Conservation (phyloP, 2,329 filamentous ascomycete species). For the Fusarium falciforme region DNA sequence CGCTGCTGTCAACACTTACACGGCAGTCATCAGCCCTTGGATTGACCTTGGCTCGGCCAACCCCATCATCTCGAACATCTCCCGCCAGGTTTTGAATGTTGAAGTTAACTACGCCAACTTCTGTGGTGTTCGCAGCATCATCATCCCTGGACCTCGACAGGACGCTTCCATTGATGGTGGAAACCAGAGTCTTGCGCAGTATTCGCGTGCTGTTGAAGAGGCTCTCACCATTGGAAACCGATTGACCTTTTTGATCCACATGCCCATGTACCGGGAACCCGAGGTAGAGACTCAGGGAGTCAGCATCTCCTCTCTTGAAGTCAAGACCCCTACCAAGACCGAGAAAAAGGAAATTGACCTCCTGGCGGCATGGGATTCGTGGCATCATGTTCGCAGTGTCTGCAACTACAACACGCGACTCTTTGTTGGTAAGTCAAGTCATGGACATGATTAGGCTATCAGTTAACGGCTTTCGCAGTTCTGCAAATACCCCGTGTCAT, state of each 20-base stretch:
- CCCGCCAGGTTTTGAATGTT: constrained; percentile 87
- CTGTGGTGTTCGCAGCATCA: constrained; percentile 85
- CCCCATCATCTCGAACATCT: constrained; percentile 85
- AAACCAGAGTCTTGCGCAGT: constrained; percentile 73
- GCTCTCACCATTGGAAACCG: constrained; percentile 79
- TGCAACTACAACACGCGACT: constrained; percentile 88
- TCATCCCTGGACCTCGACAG: constrained; percentile 81
- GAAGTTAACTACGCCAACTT: constrained; percentile 97
- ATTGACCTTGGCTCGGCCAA: constrained; percentile 89
- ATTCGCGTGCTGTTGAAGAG: constrained; percentile 86
- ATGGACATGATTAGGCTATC: background rate
- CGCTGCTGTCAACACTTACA: constrained; percentile 76
- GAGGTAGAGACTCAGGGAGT: constrained; percentile 64
- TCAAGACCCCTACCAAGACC: constrained; percentile 46
- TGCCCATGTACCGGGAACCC: constrained; percentile 85
- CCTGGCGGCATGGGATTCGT: constrained; percentile 90
- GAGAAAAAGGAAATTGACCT: constrained; percentile 68
- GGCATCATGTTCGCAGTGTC: constrained; percentile 86
- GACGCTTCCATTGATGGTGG: constrained; percentile 66
- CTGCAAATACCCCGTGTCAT: constrained; percentile 68
- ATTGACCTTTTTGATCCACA: constrained; percentile 81
- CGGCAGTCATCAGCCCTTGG: constrained; percentile 89
- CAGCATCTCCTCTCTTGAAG: constrained; percentile 61
- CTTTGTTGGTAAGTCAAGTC: constrained; percentile 77
- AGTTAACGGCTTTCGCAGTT: constrained; percentile 50